Conservation (phyloP, 805 yeast genomes). For the Suhomyces tanzawaensis region DNA sequence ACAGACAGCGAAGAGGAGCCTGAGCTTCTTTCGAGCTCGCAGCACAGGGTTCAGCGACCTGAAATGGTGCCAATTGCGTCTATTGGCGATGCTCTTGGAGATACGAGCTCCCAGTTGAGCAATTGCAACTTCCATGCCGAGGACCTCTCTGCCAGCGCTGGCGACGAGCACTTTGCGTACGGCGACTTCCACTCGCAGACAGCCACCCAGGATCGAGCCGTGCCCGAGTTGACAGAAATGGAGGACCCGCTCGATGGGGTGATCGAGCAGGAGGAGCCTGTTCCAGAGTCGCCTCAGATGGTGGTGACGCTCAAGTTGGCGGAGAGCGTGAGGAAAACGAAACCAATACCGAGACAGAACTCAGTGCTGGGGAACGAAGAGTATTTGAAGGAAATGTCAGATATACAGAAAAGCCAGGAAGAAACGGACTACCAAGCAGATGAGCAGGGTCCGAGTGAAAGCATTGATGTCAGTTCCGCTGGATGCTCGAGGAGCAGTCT, state of each 20-base stretch:
- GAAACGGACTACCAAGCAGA: too few relatives aligned
- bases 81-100: not conserved
- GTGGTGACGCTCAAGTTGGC: constrained; percentile 1
- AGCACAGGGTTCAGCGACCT: too few relatives aligned
- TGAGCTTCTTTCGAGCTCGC: constrained; percentile 10
- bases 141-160: constrained; percentile 3
- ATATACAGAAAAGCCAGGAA: too few relatives aligned
- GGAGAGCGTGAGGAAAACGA: too few relatives aligned
- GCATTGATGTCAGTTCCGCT: too few relatives aligned
- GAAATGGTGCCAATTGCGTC: not conserved
- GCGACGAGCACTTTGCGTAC: not conserved
- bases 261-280: not conserved
- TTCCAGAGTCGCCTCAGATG: too few relatives aligned
- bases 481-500: too few relatives aligned
- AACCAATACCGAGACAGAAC: too few relatives aligned
- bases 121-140: constrained; percentile 8
- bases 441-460: too few relatives aligned
- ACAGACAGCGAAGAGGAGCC: constrained; percentile 15
- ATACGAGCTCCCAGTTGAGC: constrained; percentile 3
- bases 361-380: too few relatives aligned
- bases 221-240: not conserved
- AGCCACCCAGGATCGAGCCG: not conserved
- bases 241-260: not conserved
- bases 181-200: not conserved
- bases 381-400: too few relatives aligned